These are phyloP conservation scores for Ascoidea rubescens DNA, from an alignment of 805 yeast species.

Conservation along the genomic window DNA sequence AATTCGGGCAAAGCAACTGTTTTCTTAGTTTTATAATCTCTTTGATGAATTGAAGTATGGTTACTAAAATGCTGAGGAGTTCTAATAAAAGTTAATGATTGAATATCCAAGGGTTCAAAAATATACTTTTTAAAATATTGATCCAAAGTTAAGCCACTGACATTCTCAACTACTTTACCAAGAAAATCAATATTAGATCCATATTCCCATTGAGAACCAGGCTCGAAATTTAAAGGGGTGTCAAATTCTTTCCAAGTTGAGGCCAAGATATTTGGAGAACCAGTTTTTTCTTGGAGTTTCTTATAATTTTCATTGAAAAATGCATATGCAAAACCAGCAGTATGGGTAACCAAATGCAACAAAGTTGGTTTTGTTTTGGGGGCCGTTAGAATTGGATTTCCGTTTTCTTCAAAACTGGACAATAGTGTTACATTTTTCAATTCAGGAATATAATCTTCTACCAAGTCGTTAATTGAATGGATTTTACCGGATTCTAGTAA, in stretches of 20 bases:
- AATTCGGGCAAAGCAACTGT: slow-evolving; percentile 8
- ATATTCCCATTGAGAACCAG: slow-evolving; percentile 22
- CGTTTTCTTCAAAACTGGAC: slow-evolving; percentile 12
- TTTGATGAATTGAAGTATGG: slow-evolving; percentile 14
- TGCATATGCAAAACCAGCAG: slow-evolving; percentile 22
- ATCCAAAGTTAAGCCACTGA: slow-evolving; percentile 15
- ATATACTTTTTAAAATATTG: slow-evolving; percentile 17
- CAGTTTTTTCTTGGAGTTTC: slow-evolving; percentile 8
- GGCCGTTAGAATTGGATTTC: slow-evolving; percentile 12
- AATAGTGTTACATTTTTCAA: slow-evolving; percentile 11
- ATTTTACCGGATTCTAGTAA: slow-evolving; percentile 19
- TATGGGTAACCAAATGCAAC: slow-evolving; percentile 21
- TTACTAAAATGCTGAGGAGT: slow-evolving; percentile 6
- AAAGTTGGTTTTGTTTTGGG: slow-evolving; percentile 17
- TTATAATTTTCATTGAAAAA: slow-evolving; percentile 16
- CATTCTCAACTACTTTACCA: slow-evolving; percentile 18
- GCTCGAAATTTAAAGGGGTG: slow-evolving; percentile 18
- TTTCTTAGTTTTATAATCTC: slow-evolving; percentile 11
- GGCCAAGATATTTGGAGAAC: slow-evolving; percentile 9
- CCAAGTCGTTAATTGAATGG: slow-evolving; percentile 17
- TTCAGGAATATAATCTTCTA: slow-evolving; percentile 16
- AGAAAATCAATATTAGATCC: slow-evolving; percentile 21
- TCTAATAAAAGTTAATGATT: slow-evolving; percentile 14
- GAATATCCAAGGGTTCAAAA: slow-evolving; percentile 17
- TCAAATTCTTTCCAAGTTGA: slow-evolving; percentile 12